These are phyloP conservation scores for Metschnikowia rubicola DNA, from an alignment of 805 yeast genomes.

Conservation along the genomic window DNA sequence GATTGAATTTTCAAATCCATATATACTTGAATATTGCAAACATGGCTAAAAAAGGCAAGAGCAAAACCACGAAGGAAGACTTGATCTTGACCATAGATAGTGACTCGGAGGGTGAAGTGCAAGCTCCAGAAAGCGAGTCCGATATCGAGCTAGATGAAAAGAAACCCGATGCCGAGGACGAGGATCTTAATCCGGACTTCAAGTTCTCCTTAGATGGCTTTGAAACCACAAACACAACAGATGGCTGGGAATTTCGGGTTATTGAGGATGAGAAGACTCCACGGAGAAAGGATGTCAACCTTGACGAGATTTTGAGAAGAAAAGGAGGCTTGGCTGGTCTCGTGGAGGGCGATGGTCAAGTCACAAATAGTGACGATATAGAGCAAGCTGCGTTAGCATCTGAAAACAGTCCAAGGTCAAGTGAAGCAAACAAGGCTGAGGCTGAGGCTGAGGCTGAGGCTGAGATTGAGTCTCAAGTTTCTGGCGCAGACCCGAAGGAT, in stretches of 20 bases:
- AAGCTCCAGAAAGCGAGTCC: slow-evolving; percentile 16
- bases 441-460: neutral
- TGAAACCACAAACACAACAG: slow-evolving; percentile 45
- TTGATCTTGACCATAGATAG: slow-evolving; percentile 76
- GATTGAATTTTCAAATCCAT: neutral
- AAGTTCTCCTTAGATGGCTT: slow-evolving; percentile 63
- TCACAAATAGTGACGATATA: slow-evolving; percentile 8
- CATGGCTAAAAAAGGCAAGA: slow-evolving; percentile 16
- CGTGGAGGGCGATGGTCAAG: slow-evolving; percentile 26
- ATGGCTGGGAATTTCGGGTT: slow-evolving; percentile 83
- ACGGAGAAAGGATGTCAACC: slow-evolving; percentile 62
- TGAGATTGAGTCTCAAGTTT: neutral
- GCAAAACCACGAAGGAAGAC: slow-evolving; percentile 33
- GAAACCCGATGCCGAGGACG: slow-evolving; percentile 15
- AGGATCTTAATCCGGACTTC: slow-evolving; percentile 70
- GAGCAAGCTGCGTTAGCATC: slow-evolving; percentile 27
- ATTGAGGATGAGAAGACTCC: slow-evolving; percentile 30
- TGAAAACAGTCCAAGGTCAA: slow-evolving; percentile 20
- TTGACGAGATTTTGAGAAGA: slow-evolving; percentile 81
- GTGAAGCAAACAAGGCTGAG: no score
- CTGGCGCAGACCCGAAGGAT: slow-evolving; percentile 13
- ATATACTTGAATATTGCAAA: neutral
- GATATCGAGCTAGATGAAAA: slow-evolving; percentile 25
- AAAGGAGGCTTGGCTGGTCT: slow-evolving; percentile 70
- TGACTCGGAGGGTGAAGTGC: slow-evolving; percentile 54